phyloP scores from a whole-genome alignment of 805 yeast species.

The Debaryomyces tyrocola region DNA sequence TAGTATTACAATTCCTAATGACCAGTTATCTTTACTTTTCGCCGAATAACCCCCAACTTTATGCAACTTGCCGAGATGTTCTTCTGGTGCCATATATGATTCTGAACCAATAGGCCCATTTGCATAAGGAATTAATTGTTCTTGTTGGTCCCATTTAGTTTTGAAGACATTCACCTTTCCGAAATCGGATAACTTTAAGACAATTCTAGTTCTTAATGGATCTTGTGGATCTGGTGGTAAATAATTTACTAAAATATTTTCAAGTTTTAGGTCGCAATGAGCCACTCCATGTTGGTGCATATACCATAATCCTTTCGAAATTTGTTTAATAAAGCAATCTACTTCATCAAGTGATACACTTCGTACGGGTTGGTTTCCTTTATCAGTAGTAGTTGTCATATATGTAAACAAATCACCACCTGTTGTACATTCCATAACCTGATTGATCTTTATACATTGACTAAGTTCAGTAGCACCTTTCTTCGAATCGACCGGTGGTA shows the following conservation, averaged over 20 bases:
- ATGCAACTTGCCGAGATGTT: conserved; percentile 42
- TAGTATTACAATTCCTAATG: conserved; percentile 59
- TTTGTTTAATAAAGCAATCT: conserved; percentile 88
- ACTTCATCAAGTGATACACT: conserved; percentile 53
- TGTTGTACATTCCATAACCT: conserved; percentile 38
- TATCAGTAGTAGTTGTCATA: conserved; percentile 15
- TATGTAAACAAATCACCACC: conserved; percentile 40
- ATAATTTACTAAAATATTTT: conserved; percentile 60
- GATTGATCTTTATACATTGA: conserved; percentile 20
- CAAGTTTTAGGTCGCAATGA: conserved; percentile 91
- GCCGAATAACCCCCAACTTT: conserved; percentile 57
- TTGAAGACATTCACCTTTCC: conserved; percentile 90
- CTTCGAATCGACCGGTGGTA: conserved; percentile 11
- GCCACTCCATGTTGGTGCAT: conserved; percentile 93
- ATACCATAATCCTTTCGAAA: conserved; percentile 75
- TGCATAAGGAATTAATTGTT: conserved; percentile 48
- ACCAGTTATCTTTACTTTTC: conserved; percentile 84
- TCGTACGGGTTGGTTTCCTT: conserved; percentile 6
- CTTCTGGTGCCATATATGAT: conserved; percentile 93
- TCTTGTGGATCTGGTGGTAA: conserved; percentile 1
- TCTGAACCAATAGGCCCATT: conserved; percentile 82
- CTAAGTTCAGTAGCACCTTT: background rate
- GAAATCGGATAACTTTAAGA: conserved; percentile 59
- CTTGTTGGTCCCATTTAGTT: conserved; percentile 72
- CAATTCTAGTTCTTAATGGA: conserved; percentile 11